These are phyloP conservation scores for Stellera chamaejasme DNA, from an alignment of 345 rosid genomes.

Conservation along the genomic window DNA sequence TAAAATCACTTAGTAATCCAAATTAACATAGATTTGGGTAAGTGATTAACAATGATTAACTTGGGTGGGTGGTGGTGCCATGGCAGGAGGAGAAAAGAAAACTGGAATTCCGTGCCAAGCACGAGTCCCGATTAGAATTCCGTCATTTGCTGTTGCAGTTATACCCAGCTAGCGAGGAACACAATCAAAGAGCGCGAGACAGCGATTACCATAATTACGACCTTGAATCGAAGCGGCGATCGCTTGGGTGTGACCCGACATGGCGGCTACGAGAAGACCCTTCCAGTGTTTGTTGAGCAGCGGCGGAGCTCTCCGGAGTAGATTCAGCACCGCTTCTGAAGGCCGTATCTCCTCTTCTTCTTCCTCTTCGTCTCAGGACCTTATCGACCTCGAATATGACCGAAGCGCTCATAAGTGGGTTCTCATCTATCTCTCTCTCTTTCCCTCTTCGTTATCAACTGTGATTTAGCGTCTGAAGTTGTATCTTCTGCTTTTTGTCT, in stretches of 20 bases:
- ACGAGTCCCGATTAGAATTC: too few relatives aligned
- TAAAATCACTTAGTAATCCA: too few relatives aligned
- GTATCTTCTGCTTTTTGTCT: conserved; percentile 4
- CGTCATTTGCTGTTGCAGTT: too few relatives aligned
- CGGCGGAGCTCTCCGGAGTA: conserved; percentile 27
- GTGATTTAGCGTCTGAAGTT: background rate
- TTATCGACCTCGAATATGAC: conserved; percentile 65
- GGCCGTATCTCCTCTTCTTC: conserved; percentile 18
- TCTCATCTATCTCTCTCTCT: background rate
- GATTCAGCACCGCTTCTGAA: conserved; percentile 35
- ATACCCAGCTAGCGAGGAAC: too few relatives aligned
- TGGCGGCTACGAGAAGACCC: conserved; percentile 28
- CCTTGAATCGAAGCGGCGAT: too few relatives aligned
- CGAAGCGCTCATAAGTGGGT: conserved; percentile 90
- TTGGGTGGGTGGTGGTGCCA: too few relatives aligned
- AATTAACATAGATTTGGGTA: too few relatives aligned
- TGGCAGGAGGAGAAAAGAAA: too few relatives aligned
- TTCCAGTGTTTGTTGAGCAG: conserved; percentile 20
- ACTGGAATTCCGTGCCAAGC: too few relatives aligned
- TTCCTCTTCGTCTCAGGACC: conserved; percentile 49
- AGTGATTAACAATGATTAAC: too few relatives aligned
- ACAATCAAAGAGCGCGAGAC: too few relatives aligned
- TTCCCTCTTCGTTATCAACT: background rate
- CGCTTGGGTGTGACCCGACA: background rate
- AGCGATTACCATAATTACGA: too few relatives aligned